These are phyloP conservation scores for Colletotrichum ledebouriae DNA, from an alignment of 2,329 filamentous ascomycete genomes.

Conservation along the genomic window DNA sequence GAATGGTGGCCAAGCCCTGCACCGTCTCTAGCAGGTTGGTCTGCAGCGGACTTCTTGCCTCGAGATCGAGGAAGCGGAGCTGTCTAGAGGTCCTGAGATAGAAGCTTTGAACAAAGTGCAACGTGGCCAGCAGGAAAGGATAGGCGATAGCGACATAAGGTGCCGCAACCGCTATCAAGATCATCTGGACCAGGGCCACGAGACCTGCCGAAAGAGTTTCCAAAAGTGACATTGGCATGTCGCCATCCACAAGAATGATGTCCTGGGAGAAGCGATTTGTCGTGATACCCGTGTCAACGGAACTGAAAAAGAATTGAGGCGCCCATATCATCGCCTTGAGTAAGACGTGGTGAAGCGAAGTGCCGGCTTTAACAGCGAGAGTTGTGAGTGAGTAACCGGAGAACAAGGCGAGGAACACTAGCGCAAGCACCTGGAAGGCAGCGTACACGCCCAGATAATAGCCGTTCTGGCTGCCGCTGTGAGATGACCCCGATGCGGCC, in stretches of 20 bases:
- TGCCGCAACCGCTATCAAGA: too few relatives aligned
- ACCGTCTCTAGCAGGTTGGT: too few relatives aligned
- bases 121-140: too few relatives aligned
- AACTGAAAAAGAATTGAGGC: conserved; percentile 35
- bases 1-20: too few relatives aligned
- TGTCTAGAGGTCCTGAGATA: too few relatives aligned
- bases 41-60: too few relatives aligned
- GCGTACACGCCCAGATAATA: conserved; percentile 45
- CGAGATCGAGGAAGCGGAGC: too few relatives aligned
- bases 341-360: conserved; percentile 19
- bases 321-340: conserved; percentile 40
- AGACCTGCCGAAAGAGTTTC: conserved; percentile 43
- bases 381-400: neutral
- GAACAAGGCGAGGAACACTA: conserved; percentile 43
- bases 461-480: conserved; percentile 15
- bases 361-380: neutral
- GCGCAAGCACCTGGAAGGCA: conserved; percentile 43
- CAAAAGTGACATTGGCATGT: conserved; percentile 40
- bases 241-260: conserved; percentile 42
- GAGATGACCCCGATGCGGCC: too few relatives aligned
- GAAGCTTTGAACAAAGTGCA: too few relatives aligned
- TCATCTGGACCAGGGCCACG: too few relatives aligned
- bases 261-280: conserved; percentile 41
- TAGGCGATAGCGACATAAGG: too few relatives aligned
- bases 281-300: conserved; percentile 34